A percentile compares a stretch with the other conserved stretches of the same genome.
Evolutionary conservation across 2,329 filamentous ascomycete genomes (phyloP).

Genomic region (Xylariaceae sp.): DNA sequence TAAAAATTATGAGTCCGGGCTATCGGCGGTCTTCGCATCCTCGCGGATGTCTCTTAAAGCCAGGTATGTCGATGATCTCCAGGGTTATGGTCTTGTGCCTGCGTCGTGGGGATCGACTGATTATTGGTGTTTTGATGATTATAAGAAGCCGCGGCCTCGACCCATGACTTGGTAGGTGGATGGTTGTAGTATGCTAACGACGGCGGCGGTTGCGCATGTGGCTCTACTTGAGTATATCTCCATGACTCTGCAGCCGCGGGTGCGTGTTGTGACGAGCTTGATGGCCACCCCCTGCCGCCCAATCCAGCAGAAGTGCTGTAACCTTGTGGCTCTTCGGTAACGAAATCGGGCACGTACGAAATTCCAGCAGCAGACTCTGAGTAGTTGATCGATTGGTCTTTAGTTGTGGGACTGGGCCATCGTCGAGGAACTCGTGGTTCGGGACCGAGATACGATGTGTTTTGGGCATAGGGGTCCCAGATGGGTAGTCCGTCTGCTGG

Average conservation of each 20-base stretch:
- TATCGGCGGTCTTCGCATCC: no score
- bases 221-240: no score
- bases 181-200: constrained; percentile 5
- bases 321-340: neutral
- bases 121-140: neutral
- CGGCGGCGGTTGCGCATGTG: constrained; percentile 7
- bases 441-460: constrained; percentile 28
- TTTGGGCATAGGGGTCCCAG: constrained; percentile 46
- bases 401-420: constrained; percentile 15
- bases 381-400: constrained; percentile 7
- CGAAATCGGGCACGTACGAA: constrained; percentile 3
- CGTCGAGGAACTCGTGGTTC: constrained; percentile 28
- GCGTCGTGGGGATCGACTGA: neutral
- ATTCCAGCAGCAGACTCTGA: neutral
- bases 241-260: no score
- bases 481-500: constrained; percentile 57
- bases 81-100: neutral
- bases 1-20: no score
- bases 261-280: constrained; percentile 3
- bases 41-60: no score
- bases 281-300: constrained; percentile 12
- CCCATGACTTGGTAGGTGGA: neutral
- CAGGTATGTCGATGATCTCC: neutral
- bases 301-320: constrained; percentile 3
- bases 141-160: neutral